Percentiles rank a stretch among this genome's conserved stretches.
phyloP scores from a whole-genome alignment of 495 filamentous ascomycete species.

The Penicillium verhagenii region DNA sequence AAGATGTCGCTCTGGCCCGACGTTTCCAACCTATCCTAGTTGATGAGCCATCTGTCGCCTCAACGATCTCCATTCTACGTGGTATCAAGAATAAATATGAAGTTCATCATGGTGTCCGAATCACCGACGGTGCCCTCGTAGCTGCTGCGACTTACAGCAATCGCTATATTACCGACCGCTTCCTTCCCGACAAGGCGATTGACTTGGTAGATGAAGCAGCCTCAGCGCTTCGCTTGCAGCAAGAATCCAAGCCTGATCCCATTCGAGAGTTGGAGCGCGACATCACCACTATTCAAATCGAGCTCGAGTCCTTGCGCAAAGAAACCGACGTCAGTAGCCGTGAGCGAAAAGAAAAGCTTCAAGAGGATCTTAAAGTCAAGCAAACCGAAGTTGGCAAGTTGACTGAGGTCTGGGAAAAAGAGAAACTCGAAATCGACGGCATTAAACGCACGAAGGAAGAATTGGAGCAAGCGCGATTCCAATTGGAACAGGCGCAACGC shows the following conservation, averaged over 20 bases:
- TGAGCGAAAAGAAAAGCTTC: conserved; percentile 84
- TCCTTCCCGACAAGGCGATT: conserved; percentile 94
- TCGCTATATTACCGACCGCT: conserved; percentile 94
- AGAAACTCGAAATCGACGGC: conserved; percentile 75
- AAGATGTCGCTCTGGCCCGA: conserved; percentile 88
- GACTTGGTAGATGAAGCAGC: conserved; percentile 96
- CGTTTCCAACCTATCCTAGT: conserved; percentile 93
- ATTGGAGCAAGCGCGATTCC: conserved; percentile 77
- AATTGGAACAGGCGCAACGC: conserved; percentile 84
- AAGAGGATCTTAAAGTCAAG: conserved; percentile 68
- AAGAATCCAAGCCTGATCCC: conserved; percentile 93
- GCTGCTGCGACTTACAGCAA: conserved; percentile 91
- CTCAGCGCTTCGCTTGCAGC: conserved; percentile 83
- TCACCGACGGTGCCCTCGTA: conserved; percentile 89
- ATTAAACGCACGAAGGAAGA: conserved; percentile 85
- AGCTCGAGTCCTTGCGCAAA: conserved; percentile 91
- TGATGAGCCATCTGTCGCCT: conserved; percentile 81
- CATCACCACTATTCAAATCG: conserved; percentile 97
- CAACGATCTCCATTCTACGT: conserved; percentile 92
- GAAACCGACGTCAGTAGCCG: conserved; percentile 86
- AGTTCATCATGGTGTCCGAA: conserved; percentile 88
- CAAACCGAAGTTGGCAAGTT: conserved; percentile 67
- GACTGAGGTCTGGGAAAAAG: conserved; percentile 84
- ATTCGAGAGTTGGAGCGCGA: conserved; percentile 88
- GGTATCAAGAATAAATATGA: conserved; percentile 98